Base-by-base conservation (phyloP, 148 eudicot genomes). In the Fagopyrum homotropicum region DNA sequence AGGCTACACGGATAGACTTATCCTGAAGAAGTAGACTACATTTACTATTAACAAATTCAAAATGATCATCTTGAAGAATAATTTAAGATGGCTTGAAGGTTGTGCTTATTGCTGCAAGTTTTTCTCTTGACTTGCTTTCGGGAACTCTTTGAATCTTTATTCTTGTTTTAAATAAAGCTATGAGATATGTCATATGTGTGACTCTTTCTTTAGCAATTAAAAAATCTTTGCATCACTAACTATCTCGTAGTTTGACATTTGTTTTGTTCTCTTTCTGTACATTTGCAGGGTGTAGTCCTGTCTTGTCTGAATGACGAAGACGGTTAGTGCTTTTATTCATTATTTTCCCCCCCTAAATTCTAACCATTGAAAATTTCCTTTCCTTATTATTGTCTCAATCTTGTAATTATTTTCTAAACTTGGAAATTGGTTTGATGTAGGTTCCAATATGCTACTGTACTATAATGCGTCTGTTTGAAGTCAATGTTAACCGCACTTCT, bases 281-380 rank as follows among this genome's bases (percentile, higher is more conserved):
- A 51, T 74, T 66, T 85, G 77, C 87, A 92, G 98, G 91, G 74
- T 76, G 80, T 69, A 85, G 87, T 84, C 93, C 88, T 68, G 69
- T 79, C 63, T 64, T 74, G 51, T 80, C 86, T 57, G 61, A 86
- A n/a, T n/a, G 11, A 35, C 54, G 78, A 80, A 84, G 84, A 77
- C 88, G 87, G 98, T 90, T 79, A 82, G 49, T 75, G 55, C 72
- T 55, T 30, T 2, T 29, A 61, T 61, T 22, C 43, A 30, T 61
- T 61, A 40, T 3, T 9, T 29, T 26, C 2, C 2, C 2, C 2
- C 35, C 2, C 35, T 30, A 30, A 30, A 30, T 30, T 61, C 43
- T 61, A 45, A 59, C 7, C 50, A 19, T 29, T 76, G 78, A 60
- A 11, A 75, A 16, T 15, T 40, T 45, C 71, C 9, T 40, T 66